Base-by-base conservation (phyloP, 306 rosid species). In the Cicer chorassanicum region DNA sequence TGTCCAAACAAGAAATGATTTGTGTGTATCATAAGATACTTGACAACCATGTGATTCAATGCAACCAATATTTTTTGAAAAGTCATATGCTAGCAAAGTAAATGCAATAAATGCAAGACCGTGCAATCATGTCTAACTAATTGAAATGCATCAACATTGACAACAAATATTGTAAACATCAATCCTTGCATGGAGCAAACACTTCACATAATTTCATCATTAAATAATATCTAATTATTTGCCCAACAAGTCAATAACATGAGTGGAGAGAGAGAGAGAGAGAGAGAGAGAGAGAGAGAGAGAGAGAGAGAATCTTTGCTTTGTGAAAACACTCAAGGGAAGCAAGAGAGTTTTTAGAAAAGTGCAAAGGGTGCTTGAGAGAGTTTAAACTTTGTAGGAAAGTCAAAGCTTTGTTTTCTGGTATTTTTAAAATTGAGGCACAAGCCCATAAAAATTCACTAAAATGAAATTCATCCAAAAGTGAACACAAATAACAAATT, bases 81-180 rank as follows among this genome's bases (percentile, higher is more conserved):
- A 46, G 21, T 74, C 65, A 40, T 13, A 61, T 16, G 14, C 44
- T 40, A 14, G 44, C 10, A 39, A 70, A 49, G 38, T 55, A 60
- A 71, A 69, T 42, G 41, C 49, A 29, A 8, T 18, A 60, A 68
- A 59, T 53, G 78, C 29, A 72, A 54, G 65, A 34, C 24, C 7
- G 43, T 42, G 14, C 57, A 60, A 69, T 50, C 53, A 21, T 62
- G 39, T 7, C 63, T 3, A 64, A 42, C 18, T 36, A 19, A 59
- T 57, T 77, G 43, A 45, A 21, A 77, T 57, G 54, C 63, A 77
- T 29, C 34, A 77, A 68, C 53, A 36, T 69, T n/a, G 40, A 39
- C 64, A 69, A 39, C 54, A 77, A 59, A 19, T 16, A 6, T 38
- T 36, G 54, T 42, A 68, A 68, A 60, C 65, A 60, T 60, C 43